Evolutionary conservation across 2,329 filamentous ascomycete species (phyloP).

Genomic region (Fusarium sp.): DNA sequence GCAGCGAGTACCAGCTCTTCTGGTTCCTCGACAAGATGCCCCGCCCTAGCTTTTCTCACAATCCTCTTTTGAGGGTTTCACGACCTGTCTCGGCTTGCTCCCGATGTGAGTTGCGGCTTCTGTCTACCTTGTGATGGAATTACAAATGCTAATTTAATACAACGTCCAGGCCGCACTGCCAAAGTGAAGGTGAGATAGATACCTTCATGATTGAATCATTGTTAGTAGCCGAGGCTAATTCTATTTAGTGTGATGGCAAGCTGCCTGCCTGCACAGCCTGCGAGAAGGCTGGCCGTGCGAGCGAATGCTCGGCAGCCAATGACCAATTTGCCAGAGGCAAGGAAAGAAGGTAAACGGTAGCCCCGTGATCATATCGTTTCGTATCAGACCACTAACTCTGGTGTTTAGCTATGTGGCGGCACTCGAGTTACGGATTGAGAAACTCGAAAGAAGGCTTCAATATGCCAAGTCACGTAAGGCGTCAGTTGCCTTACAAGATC

Average conservation of each 20-base stretch:
- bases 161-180: constrained; percentile 69
- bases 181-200: constrained; percentile 77
- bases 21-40: constrained; percentile 48
- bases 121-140: not conserved
- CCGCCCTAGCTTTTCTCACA: constrained; percentile 59
- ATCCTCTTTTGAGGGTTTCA: constrained; percentile 74
- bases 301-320: constrained; percentile 90
- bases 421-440: constrained; percentile 89
- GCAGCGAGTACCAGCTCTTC: not conserved
- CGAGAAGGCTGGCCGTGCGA: constrained; percentile 85
- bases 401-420: constrained; percentile 82
- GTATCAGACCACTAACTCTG: constrained; percentile 17
- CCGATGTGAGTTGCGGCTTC: constrained; percentile 61
- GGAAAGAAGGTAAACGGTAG: constrained; percentile 74
- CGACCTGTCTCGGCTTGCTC: constrained; percentile 82
- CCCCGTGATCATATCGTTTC: not conserved
- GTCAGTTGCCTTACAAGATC: constrained; percentile 71
- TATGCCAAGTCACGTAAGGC: constrained; percentile 75
- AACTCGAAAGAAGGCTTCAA: constrained; percentile 78
- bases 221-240: constrained; percentile 14
- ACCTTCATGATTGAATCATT: not conserved
- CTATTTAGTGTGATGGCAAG: constrained; percentile 85
- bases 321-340: constrained; percentile 96
- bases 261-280: constrained; percentile 94
- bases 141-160: constrained; percentile 2